Evolutionary conservation across 768 basidiomycete genomes (phyloP).

Genomic region (Suillus tomentosus): DNA sequence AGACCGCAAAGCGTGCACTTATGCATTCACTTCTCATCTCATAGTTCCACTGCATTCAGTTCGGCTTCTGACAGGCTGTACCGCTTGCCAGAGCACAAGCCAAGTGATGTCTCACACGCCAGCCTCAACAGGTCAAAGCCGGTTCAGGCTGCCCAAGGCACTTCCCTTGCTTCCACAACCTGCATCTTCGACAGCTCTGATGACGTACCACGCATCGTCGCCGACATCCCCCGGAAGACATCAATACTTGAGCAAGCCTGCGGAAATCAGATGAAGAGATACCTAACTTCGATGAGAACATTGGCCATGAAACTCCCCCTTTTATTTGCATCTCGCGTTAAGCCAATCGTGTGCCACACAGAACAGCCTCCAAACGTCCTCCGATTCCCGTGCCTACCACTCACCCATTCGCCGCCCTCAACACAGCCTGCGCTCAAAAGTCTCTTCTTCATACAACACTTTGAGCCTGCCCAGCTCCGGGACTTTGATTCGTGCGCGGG

Average conservation of each 20-base stretch:
- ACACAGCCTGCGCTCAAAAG: constrained; percentile 84
- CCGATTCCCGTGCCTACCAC: constrained; percentile 80
- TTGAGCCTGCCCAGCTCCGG: constrained; percentile 78
- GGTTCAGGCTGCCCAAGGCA: constrained; percentile 60
- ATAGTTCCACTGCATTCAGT: not conserved
- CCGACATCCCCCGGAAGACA: constrained; percentile 49
- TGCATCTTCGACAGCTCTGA: constrained; percentile 69
- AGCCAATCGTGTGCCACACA: constrained; percentile 29
- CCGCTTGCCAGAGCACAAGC: constrained; percentile 58
- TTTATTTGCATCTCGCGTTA: not conserved
- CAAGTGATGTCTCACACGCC: constrained; percentile 59
- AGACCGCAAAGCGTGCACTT: constrained; percentile 73
- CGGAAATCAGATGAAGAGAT: constrained; percentile 53
- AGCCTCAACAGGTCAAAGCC: constrained; percentile 60
- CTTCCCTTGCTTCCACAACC: constrained; percentile 15
- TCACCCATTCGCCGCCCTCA: constrained; percentile 73
- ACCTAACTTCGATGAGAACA: constrained; percentile 13
- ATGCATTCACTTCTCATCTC: not conserved
- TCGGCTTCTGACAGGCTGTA: constrained; percentile 46
- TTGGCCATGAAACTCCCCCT: constrained; percentile 66
- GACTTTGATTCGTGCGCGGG: constrained; percentile 85
- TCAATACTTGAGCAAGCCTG: constrained; percentile 52
- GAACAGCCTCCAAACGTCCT: constrained; percentile 89
- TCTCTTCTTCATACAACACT: constrained; percentile 92
- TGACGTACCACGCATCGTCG: not conserved